phyloP scores from a whole-genome alignment of 805 yeast genomes.

The Metschnikowia koreensis region DNA sequence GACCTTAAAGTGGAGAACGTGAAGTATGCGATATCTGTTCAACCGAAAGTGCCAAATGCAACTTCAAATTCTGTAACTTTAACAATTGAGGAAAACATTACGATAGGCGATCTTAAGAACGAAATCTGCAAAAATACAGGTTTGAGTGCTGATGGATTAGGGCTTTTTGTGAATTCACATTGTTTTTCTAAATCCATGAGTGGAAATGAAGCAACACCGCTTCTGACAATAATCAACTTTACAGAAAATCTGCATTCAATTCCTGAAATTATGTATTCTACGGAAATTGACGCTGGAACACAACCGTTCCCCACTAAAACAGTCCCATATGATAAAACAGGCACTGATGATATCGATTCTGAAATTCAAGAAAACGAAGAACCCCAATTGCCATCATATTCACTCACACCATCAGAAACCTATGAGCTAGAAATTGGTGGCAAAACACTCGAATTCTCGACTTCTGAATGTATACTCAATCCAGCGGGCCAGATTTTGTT shows the following conservation, averaged over 20 bases:
- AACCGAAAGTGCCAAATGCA: not conserved
- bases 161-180: conserved; percentile 2
- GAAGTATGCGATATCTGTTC: not conserved
- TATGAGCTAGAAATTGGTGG: conserved; percentile 12
- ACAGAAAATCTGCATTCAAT: not conserved
- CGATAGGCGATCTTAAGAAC: conserved; percentile 3
- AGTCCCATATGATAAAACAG: too few relatives aligned
- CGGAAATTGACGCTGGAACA: not conserved
- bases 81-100: not conserved
- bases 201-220: not conserved
- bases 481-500: conserved; percentile 7
- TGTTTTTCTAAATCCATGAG: conserved; percentile 4
- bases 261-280: not conserved
- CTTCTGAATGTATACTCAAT: conserved; percentile 13
- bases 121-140: not conserved
- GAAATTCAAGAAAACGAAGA: too few relatives aligned
- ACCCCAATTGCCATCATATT: not conserved
- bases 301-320: not conserved
- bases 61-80: not conserved
- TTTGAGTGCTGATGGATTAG: not conserved
- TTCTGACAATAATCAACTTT: conserved; percentile 1
- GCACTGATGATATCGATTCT: too few relatives aligned
- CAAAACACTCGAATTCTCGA: conserved; percentile 8
- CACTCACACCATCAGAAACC: not conserved
- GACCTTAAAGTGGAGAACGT: not conserved